phyloP scores from a whole-genome alignment of 2,329 filamentous ascomycete genomes.

The Macroventuria anomochaeta region DNA sequence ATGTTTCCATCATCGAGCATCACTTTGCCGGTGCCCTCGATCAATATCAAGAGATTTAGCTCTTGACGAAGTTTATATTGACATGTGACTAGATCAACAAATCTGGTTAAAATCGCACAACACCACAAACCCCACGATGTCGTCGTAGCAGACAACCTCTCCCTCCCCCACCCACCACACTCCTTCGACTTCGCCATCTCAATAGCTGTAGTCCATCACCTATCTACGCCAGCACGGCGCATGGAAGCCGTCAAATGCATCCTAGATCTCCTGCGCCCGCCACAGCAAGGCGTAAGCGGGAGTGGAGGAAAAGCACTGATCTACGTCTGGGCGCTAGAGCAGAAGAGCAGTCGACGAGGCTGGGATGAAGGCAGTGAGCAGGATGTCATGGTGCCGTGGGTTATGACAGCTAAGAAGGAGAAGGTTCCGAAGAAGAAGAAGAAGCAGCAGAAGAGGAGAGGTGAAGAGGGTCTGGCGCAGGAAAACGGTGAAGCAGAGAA shows the following conservation, averaged over 20 bases:
- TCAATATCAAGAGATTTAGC: too few relatives aligned
- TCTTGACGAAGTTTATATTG: background rate
- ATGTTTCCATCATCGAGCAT: constrained; percentile 48
- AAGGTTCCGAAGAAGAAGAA: constrained; percentile 33
- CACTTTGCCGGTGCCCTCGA: too few relatives aligned
- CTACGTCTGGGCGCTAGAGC: constrained; percentile 96
- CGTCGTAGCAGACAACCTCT: constrained; percentile 80
- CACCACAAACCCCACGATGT: constrained; percentile 66
- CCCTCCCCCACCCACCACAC: constrained; percentile 74
- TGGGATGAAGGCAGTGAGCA: constrained; percentile 86
- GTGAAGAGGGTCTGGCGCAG: constrained; percentile 7
- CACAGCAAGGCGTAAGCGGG: background rate
- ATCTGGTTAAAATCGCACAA: constrained; percentile 64
- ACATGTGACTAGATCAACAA: constrained; percentile 57
- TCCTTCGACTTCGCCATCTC: constrained; percentile 88
- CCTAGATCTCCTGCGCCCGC: constrained; percentile 66
- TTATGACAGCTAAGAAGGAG: constrained; percentile 62
- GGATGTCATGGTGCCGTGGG: constrained; percentile 96
- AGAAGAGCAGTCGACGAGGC: constrained; percentile 81
- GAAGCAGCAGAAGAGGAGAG: constrained; percentile 17
- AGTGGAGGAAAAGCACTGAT: constrained; percentile 72
- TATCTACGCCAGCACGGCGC: constrained; percentile 78
- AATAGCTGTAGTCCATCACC: constrained; percentile 92
- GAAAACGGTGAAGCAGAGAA: background rate
- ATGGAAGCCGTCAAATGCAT: constrained; percentile 75